Evolutionary conservation across 192 early-diverging fungal genomes (phyloP), one percentile per base, ranked within the genome.

Genomic region (Mortierella antarctica): DNA sequence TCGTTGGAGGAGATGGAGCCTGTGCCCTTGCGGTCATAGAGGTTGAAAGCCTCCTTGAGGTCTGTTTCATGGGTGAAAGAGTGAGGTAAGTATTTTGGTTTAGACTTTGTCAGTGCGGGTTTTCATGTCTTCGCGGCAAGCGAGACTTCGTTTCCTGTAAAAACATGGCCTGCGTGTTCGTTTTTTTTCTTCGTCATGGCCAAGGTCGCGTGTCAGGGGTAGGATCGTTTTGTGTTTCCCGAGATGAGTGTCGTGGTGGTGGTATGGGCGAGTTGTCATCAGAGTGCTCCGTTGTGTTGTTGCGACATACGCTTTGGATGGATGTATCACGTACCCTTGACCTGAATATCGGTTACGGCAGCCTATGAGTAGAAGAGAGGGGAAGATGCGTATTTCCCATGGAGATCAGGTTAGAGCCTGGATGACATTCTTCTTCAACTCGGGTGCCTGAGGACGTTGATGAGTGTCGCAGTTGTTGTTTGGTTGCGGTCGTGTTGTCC

Each of bases 11-110:
- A 86, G 52, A 95, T 85, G 62, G 86, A 89, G 51, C 91, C 89
- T 31, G 85, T 86, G 47, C 93, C 93, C 60, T 91, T 92, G 70
- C 91, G 90, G 76, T 95, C 93, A 76, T 91, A 95, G 49, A 95
- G 84, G 55, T 90, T 90, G 81, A 95, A 95, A 6, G 90, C 91
- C 73, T 94, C 92, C 84, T 92, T 89, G 85, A 88, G 93, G 71
- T 90, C 93, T 90, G 78, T 40, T 40, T 56, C 6, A 57, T 6
- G 20, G 52, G 10, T 4, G 5, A 18, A 56, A 17, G 7, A 56
- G 41, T 55, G 7, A 17, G 39, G 51, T 4, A 49, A 14, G 41
- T 4, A 21, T 7, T 10, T 12, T 7, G 53, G 17, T 56, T 21
- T 13, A 7, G 41, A 20, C 8, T n/a, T 31, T 40, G 49, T 9